phyloP scores from a whole-genome alignment of 768 basidiomycete genomes.

The Lentinula sp. region DNA sequence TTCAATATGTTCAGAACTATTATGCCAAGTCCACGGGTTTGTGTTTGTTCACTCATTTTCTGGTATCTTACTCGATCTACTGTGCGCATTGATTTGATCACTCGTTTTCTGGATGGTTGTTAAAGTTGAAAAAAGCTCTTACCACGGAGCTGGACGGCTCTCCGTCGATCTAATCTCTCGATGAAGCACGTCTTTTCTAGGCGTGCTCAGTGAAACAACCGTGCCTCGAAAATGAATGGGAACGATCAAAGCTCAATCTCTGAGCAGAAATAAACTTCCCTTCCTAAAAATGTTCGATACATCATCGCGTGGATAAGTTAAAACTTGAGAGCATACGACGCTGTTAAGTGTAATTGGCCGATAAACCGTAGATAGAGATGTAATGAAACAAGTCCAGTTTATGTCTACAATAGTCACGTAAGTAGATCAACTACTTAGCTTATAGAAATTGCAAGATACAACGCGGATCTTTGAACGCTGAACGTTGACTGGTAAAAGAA shows the following conservation, averaged over 20 bases:
- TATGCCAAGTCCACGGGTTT: slow-evolving; percentile 4
- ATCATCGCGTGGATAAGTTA: neutral
- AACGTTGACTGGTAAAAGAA: neutral
- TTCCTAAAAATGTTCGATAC: neutral
- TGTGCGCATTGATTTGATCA: neutral
- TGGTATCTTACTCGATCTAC: neutral
- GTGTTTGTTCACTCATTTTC: neutral
- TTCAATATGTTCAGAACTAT: neutral
- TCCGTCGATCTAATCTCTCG: slow-evolving; percentile 9
- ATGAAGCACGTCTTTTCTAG: neutral
- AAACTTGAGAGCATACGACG: neutral
- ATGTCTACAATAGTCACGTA: neutral
- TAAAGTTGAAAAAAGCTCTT: neutral
- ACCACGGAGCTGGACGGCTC: slow-evolving; percentile 11
- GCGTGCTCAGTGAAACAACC: neutral
- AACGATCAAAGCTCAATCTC: neutral
- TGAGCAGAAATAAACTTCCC: neutral
- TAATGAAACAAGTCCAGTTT: neutral
- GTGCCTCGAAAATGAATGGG: neutral
- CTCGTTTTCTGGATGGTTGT: neutral
- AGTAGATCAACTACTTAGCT: neutral
- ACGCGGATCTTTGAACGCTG: neutral
- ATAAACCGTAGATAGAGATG: neutral
- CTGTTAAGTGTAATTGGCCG: neutral
- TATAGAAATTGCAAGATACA: neutral